Percentiles rank a stretch among this genome's conserved stretches.
Conservation (phyloP, 345 rosid genomes). For the Hypericum perforatum region DNA sequence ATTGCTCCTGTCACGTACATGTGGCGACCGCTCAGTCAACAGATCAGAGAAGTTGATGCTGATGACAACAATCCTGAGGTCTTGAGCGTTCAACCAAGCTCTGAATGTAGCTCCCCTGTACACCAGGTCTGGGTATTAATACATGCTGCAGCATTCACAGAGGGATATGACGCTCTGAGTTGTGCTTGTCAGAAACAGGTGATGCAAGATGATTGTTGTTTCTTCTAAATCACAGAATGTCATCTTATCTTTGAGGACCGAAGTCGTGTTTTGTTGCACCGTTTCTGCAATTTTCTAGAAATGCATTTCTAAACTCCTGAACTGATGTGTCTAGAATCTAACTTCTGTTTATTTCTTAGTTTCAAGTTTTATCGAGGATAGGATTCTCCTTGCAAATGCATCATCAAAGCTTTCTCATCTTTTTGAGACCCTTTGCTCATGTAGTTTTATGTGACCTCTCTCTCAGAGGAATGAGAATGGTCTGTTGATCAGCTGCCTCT, state of each 20-base stretch:
- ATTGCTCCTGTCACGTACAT: constrained; percentile 68
- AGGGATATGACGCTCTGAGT: constrained; percentile 62
- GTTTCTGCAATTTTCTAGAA: too few species aligned
- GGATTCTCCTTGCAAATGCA: too few species aligned
- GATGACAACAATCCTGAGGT: constrained; percentile 11
- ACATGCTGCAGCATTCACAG: constrained; percentile 71
- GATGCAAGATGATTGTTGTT: background rate
- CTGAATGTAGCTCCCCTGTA: constrained; percentile 12
- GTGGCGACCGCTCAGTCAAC: constrained; percentile 46
- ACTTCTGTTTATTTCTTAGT: too few species aligned
- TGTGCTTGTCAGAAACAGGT: constrained; percentile 65
- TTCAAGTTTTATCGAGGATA: too few species aligned
- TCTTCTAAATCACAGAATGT: too few species aligned
- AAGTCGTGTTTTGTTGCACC: too few species aligned
- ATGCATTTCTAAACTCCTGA: too few species aligned
- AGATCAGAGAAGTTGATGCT: constrained; percentile 18
- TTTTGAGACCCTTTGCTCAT: constrained; percentile 2
- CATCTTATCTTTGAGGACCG: too few species aligned
- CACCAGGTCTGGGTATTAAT: constrained; percentile 77
- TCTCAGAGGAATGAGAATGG: constrained; percentile 49
- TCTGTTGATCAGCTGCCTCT: constrained; percentile 38
- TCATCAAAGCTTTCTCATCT: background rate
- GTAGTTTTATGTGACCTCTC: constrained; percentile 5
- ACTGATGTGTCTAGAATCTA: too few species aligned
- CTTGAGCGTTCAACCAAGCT: constrained; percentile 12